Evolutionary conservation across 2,329 filamentous ascomycete genomes (phyloP), one percentile per base, ranked within the genome.

Genomic region (Dryadomyces sulphureus): DNA sequence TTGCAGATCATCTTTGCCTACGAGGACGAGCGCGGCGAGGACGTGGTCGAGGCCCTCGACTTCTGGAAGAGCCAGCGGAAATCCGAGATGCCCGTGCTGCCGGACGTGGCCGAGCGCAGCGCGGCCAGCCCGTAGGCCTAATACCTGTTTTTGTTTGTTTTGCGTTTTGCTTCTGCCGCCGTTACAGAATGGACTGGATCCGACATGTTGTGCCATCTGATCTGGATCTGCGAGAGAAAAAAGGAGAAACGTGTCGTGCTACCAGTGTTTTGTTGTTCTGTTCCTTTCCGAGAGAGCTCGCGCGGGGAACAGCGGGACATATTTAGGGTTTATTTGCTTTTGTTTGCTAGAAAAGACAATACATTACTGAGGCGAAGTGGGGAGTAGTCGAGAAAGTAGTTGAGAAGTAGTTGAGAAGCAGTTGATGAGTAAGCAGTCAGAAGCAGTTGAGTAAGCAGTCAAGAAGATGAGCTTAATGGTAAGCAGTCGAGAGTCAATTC

Each of bases 1-100:
- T 58, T 0, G 47, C 38, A 98, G 92, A 96, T 98, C 55, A 66
- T 98, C 45, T 96, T 95, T 65, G 90, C 92, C 42, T 95, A 95
- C 61, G 92, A 98, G 68, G 90, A 96, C 58, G 92, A 98, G 62
- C 71, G 78, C 53, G 90, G 92, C 54, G 86, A 93, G 60, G 92
- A 98, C 60, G 81, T 94, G 45, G 84, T 98, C 52, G 88, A 92
- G 55, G 88, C 87, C 51, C 77, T 98, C 59, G 92, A 98, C 66
- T 98, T 98, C 69, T 98, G 90, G 90, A 86, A 79, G 67, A 79
- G 69, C 55, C 75, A 69, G 56, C 64, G 72, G 49, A 68, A 66
- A 51, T 74, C 52, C 4, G 51, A 54, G 41, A 39, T 54, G 17
- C 52, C 51, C 8, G 19, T 14, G n/a, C 35, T 45, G n/a, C 20